phyloP scores from a whole-genome alignment of 208 protist species.

The Trypanosoma rangeli region DNA sequence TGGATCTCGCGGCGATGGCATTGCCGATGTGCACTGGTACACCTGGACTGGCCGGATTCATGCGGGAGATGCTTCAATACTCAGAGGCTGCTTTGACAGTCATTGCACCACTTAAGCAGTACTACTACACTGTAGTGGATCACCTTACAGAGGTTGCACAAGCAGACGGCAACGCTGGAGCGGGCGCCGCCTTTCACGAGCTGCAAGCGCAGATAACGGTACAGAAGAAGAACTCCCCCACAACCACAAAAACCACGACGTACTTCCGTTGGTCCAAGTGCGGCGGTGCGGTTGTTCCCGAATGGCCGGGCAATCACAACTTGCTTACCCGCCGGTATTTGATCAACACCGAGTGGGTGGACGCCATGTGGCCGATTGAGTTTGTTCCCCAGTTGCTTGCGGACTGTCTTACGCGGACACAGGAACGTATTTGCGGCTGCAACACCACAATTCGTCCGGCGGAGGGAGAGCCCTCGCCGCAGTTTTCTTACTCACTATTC shows the following conservation, averaged over 20 bases:
- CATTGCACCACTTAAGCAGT: constrained; percentile 42
- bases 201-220: background rate
- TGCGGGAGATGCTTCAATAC: constrained; percentile 50
- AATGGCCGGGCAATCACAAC: constrained; percentile 27
- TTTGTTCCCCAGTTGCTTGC: constrained; percentile 27
- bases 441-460: background rate
- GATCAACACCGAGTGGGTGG: constrained; percentile 43
- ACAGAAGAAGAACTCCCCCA: background rate
- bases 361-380: constrained; percentile 57
- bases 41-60: constrained; percentile 29
- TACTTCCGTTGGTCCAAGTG: constrained; percentile 23
- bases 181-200: background rate
- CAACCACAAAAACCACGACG: background rate
- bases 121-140: constrained; percentile 43
- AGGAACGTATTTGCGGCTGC: constrained; percentile 12
- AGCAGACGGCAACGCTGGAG: background rate
- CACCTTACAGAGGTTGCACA: constrained; percentile 18
- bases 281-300: constrained; percentile 21
- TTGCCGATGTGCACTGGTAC: constrained; percentile 11
- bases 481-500: constrained; percentile 32
- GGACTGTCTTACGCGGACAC: constrained; percentile 3
- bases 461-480: constrained; percentile 11
- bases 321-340: constrained; percentile 36
- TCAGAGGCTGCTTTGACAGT: constrained; percentile 34
- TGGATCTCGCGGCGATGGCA: constrained; percentile 26